A percentile compares a stretch with the other conserved stretches of the same genome.
Conservation (phyloP, 805 yeast species). For the Cyberlindnera mississippiensis region DNA sequence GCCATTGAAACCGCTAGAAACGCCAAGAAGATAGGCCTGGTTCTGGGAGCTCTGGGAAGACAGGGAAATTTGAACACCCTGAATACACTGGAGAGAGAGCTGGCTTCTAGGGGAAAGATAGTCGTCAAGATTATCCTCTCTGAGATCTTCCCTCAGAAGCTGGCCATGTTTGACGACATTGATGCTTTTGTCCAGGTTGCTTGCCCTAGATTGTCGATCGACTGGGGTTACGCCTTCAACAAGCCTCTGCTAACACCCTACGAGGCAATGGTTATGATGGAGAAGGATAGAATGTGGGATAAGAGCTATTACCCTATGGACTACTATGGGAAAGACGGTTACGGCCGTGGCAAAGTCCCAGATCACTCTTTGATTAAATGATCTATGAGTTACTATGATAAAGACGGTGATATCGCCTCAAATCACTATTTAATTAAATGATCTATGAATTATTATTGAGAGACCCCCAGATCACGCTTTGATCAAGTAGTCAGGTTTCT, state of each 20-base stretch:
- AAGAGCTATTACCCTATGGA: constrained; percentile 88
- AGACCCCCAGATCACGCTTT: constrained; percentile 47
- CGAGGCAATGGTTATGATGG: constrained; percentile 89
- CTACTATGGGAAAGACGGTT: constrained; percentile 84
- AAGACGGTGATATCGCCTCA: constrained; percentile 86
- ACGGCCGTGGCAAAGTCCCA: constrained; percentile 83
- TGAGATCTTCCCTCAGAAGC: constrained; percentile 89
- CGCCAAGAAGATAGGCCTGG: constrained; percentile 73
- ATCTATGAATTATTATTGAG: too few species aligned
- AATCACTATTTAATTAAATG: constrained; percentile 26
- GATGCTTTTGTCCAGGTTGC: constrained; percentile 98
- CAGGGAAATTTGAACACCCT: constrained; percentile 87
- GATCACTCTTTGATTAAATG: constrained; percentile 26
- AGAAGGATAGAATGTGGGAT: constrained; percentile 62
- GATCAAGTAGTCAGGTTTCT: too few species aligned
- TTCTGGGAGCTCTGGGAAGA: constrained; percentile 90
- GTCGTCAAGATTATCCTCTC: constrained; percentile 82
- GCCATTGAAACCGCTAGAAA: constrained; percentile 63
- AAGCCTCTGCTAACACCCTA: constrained; percentile 93
- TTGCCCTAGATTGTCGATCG: constrained; percentile 92
- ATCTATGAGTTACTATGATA: constrained; percentile 94
- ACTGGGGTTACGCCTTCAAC: constrained; percentile 97
- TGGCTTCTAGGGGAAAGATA: constrained; percentile 52
- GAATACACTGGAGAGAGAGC: constrained; percentile 53
- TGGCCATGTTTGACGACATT: constrained; percentile 87